Evolutionary conservation across 441 rosid species (phyloP).

Genomic region (Populus hybrid): DNA sequence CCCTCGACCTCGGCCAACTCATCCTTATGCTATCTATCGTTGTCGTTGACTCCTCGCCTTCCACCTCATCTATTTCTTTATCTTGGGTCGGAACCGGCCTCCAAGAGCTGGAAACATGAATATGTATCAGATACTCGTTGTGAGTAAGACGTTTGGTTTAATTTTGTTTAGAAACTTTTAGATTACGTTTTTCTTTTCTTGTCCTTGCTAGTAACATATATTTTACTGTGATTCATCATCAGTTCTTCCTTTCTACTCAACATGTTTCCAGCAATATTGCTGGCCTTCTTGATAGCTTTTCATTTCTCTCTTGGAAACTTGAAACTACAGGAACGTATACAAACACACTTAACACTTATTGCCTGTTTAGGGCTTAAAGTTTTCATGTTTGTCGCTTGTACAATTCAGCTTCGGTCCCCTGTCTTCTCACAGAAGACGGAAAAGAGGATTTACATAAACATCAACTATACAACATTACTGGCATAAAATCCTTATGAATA

Average conservation of each 20-base stretch:
- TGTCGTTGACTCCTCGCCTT: slow-evolving; percentile 1
- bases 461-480: neutral
- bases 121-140: too few species aligned
- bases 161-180: neutral
- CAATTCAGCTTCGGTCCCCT: neutral
- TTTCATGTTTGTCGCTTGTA: neutral
- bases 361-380: neutral
- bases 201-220: neutral
- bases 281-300: neutral
- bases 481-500: neutral
- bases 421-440: neutral
- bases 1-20: slow-evolving; percentile 5
- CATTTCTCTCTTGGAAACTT: neutral
- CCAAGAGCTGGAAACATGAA: neutral
- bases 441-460: neutral
- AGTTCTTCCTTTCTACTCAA: neutral
- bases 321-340: neutral
- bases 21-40: slow-evolving; percentile 11
- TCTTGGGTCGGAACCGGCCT: neutral
- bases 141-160: neutral
- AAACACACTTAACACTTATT: neutral
- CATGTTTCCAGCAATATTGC: neutral
- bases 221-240: neutral
- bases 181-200: neutral
- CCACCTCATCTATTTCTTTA: too few species aligned